Evolutionary conservation across 2,329 filamentous ascomycete genomes (phyloP).

Genomic region (Alternaria sp.): DNA sequence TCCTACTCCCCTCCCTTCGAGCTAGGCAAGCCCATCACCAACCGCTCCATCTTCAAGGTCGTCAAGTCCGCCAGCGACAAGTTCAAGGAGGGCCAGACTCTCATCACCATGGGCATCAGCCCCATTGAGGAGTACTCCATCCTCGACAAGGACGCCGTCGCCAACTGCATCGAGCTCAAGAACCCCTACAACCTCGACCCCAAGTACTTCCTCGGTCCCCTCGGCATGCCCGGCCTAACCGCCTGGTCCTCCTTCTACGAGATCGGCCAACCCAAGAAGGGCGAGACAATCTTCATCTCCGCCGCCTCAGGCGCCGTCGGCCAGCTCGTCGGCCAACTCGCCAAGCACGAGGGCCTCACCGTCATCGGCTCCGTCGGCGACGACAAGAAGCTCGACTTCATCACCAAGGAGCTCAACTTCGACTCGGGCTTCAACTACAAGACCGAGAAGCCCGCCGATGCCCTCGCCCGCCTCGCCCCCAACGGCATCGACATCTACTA

Average conservation of each 20-base stretch:
- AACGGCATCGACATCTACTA: constrained; percentile 84
- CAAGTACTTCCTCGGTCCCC: constrained; percentile 72
- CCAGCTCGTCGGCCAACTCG: constrained; percentile 81
- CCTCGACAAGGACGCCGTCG: constrained; percentile 57
- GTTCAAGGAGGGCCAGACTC: constrained; percentile 71
- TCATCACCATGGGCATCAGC: constrained; percentile 59
- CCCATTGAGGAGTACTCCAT: constrained; percentile 73
- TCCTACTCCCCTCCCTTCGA: constrained; percentile 72
- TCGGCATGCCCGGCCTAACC: constrained; percentile 81
- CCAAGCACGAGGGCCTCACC: constrained; percentile 78
- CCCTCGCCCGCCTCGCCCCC: constrained; percentile 73
- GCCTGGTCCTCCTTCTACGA: constrained; percentile 77
- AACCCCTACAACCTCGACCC: constrained; percentile 73
- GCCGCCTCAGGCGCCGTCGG: constrained; percentile 83
- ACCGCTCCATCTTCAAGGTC: constrained; percentile 69
- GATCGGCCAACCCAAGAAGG: constrained; percentile 76
- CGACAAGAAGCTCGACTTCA: constrained; percentile 80
- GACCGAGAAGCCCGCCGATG: constrained; percentile 73
- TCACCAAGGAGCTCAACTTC: constrained; percentile 72
- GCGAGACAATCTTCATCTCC: constrained; percentile 82
- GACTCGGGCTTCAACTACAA: constrained; percentile 88
- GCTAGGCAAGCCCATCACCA: constrained; percentile 68
- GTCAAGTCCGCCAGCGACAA: constrained; percentile 69
- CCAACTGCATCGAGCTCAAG: constrained; percentile 62
- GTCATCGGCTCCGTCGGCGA: constrained; percentile 83